Base-by-base conservation (phyloP, 352 stramenopile species). In the Phytophthora pisi region DNA sequence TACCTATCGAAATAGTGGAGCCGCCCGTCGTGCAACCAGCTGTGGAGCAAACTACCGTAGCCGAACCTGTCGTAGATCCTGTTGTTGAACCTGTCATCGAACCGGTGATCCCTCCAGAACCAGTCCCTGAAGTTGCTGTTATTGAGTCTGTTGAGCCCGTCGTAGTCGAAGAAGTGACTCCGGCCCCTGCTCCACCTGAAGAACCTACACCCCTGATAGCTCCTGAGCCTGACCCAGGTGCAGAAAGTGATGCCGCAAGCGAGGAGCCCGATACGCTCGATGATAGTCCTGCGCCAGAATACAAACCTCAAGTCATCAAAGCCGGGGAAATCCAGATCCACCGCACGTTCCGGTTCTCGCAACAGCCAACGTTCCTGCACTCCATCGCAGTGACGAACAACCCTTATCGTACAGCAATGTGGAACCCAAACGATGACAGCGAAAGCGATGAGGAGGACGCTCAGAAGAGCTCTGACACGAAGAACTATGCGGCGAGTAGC, bases 291-390 rank as follows among this genome's bases (percentile, higher is more conserved):
- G 34, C 58, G 5, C 26, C 13, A 8, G 51, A 51, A 18, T 42
- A 74, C 23, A 50, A 28, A 10, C 55, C 59, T 46, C 58, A 59
- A 64, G 36, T 47, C 16, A 31, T 70, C 8, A 65, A 70, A 20
- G 38, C 61, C 42, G 52, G 60, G 5, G 54, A 77, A 26, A 61
- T 59, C 50, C 46, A 71, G 26, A 51, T 64, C 28, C 59, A 66
- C 24, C 72, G 74, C 42, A 36, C 64, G 3, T 87, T 81, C 18
- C 71, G 72, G 20, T 86, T 89, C 24, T 85, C 74, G 2, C 75
- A 81, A 15, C 76, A 89, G 16, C 80, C 80, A 26, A 65, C 56
- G 8, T 89, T 89, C 30, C 62, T 77, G 3, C 66, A 56, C 0
- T 75, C 59, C 10, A 74, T 75, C 8, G 28, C 74, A 9, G 59